Evolutionary conservation across 1,284 basidiomycete genomes (phyloP).

Genomic region (Trichosporon faecale): DNA sequence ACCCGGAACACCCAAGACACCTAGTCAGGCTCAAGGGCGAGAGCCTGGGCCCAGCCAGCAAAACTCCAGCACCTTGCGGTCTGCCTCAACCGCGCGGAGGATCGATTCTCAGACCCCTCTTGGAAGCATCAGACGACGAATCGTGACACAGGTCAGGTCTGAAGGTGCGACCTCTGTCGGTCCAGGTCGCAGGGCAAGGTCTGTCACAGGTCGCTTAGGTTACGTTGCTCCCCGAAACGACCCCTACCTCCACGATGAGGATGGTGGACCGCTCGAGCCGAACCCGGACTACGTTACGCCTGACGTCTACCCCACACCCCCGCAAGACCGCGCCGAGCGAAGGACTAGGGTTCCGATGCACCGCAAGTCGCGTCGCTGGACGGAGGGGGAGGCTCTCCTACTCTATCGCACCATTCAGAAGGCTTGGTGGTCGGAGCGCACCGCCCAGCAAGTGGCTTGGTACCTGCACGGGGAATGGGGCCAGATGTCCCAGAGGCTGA

Average conservation of each 20-base stretch:
- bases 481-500: slow-evolving; percentile 16
- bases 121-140: background rate
- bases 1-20: background rate
- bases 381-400: slow-evolving; percentile 30
- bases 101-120: background rate
- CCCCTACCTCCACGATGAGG: slow-evolving; percentile 31
- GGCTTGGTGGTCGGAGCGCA: slow-evolving; percentile 31
- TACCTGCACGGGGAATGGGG: slow-evolving; percentile 40
- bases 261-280: slow-evolving; percentile 26
- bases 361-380: slow-evolving; percentile 27
- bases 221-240: slow-evolving; percentile 18
- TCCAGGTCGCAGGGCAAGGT: background rate
- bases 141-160: background rate
- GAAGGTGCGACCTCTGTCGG: background rate
- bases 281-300: slow-evolving; percentile 28
- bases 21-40: background rate
- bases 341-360: slow-evolving; percentile 16
- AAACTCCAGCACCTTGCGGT: background rate
- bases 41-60: background rate
- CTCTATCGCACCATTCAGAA: slow-evolving; percentile 43
- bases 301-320: slow-evolving; percentile 5
- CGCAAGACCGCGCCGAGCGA: slow-evolving; percentile 28
- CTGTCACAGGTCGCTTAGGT: background rate
- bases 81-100: background rate
- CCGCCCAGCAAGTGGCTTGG: slow-evolving; percentile 35